Evolutionary conservation across 164 flowering plant genomes (phyloP), one percentile per base, ranked within the genome.

Genomic region (Piper longum): DNA sequence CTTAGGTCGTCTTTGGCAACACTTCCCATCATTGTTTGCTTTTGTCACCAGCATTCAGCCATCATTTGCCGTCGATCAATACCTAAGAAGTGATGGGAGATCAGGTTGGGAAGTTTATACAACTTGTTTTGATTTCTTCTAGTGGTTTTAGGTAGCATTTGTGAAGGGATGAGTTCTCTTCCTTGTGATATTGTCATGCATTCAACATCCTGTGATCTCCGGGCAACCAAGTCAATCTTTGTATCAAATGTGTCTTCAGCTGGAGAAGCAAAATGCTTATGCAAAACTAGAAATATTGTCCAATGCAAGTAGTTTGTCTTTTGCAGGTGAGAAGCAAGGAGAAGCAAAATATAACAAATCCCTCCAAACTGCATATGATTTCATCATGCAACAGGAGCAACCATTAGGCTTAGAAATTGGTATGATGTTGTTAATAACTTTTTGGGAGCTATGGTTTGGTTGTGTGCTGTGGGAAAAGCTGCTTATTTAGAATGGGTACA

Each of bases 311-410:
- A 26, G 82, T 75, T 26, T 26, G 45, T 79, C 93, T 41, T 89
- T 85, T 71, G 80, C 83, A 0, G 93, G 93, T 16, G 93, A 89
- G 78, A 83, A 79, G 57, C 54, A 40, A 56, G 91, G 93, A 9
- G 71, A 67, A 2, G 73, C 76, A 4, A 82, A 77, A 43, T 89
- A 86, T 19, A 66, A 83, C 62, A 62, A 17, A 19, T 77, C 77
- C 69, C 63, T 86, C n/a, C 18, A 61, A 57, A 62, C 70, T 16
- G 89, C 84, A 16, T 82, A 77, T 65, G 62, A 16, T 0, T 52
- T 78, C 8, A 42, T 73, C 4, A 76, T 66, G 11, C 70, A 73
- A 14, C 91, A 84, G 69, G 93, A 90, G n/a, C 16, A 77, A 12
- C 85, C 73, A 51, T 72, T 85, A 42, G 96, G 96, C 45, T 0